Evolutionary conservation across 2,329 filamentous ascomycete species (phyloP).

Genomic region (Triangularia setosa): DNA sequence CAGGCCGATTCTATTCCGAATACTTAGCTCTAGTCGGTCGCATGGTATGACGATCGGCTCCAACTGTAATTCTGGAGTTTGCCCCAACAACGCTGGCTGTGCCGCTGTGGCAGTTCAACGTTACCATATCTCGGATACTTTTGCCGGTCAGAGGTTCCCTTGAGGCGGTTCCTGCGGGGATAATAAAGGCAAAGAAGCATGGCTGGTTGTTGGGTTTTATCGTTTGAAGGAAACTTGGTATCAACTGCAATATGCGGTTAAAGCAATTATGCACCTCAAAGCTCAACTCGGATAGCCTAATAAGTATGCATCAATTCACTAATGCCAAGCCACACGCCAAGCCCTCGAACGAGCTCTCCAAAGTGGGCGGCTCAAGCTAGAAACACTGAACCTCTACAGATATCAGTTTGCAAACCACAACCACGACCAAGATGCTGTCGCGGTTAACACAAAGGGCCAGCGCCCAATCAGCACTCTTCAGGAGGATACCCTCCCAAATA

Average conservation of each 20-base stretch:
- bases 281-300: not conserved
- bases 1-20: not conserved
- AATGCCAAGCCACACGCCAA: not conserved
- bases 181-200: not conserved
- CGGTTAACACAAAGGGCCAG: slow-evolving; percentile 31
- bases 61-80: not conserved
- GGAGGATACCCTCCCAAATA: slow-evolving; percentile 18
- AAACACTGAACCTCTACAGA: not conserved
- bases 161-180: not conserved
- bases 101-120: not conserved
- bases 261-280: not conserved
- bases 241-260: not conserved
- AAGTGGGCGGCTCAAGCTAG: not conserved
- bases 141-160: not conserved
- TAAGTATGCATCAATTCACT: not conserved
- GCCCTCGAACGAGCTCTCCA: not conserved
- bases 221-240: not conserved
- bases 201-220: not conserved
- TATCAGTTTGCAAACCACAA: slow-evolving; percentile 6
- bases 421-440: slow-evolving; percentile 31
- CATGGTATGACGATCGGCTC: not conserved
- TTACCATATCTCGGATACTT: not conserved
- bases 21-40: not conserved
- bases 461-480: slow-evolving; percentile 21
- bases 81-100: not conserved